Evolutionary conservation across 2,329 filamentous ascomycete genomes (phyloP).

Genomic region (Westerdykella ornata): DNA sequence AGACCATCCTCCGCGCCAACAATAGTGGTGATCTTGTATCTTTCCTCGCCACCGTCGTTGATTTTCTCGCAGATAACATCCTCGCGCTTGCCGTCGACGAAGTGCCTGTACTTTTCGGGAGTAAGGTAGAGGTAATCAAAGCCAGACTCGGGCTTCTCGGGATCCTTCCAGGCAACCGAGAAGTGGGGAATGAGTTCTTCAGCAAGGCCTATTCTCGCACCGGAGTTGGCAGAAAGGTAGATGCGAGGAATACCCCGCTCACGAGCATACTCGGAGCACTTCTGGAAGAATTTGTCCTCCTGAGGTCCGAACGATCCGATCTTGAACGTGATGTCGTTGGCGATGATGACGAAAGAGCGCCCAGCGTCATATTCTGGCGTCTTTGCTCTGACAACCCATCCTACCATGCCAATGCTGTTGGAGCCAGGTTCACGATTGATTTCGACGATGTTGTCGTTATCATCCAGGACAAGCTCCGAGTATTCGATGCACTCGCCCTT

Average conservation of each 20-base stretch:
- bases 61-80: conserved; percentile 85
- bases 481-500: conserved; percentile 89
- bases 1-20: conserved; percentile 91
- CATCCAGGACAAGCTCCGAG: conserved; percentile 90
- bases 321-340: conserved; percentile 99
- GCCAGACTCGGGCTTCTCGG: conserved; percentile 69
- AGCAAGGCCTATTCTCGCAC: conserved; percentile 92
- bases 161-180: conserved; percentile 93
- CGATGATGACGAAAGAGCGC: conserved; percentile 87
- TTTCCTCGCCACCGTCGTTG: conserved; percentile 76
- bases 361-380: conserved; percentile 94
- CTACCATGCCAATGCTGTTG: conserved; percentile 97
- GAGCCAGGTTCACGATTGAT: conserved; percentile 91
- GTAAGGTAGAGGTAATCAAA: conserved; percentile 98
- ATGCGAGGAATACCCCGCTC: conserved; percentile 93
- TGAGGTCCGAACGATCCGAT: conserved; percentile 95
- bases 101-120: conserved; percentile 75
- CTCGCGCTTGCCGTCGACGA: conserved; percentile 68
- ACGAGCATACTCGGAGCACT: conserved; percentile 93
- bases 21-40: conserved; percentile 90
- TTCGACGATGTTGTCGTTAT: conserved; percentile 84
- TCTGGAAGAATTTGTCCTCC: conserved; percentile 98
- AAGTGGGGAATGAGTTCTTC: conserved; percentile 97
- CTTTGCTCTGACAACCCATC: conserved; percentile 89
- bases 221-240: conserved; percentile 97